A percentile compares a stretch with the other conserved stretches of the same genome.
phyloP scores from a whole-genome alignment of 2,329 filamentous ascomycete species.

The Xylariaceae sp. region DNA sequence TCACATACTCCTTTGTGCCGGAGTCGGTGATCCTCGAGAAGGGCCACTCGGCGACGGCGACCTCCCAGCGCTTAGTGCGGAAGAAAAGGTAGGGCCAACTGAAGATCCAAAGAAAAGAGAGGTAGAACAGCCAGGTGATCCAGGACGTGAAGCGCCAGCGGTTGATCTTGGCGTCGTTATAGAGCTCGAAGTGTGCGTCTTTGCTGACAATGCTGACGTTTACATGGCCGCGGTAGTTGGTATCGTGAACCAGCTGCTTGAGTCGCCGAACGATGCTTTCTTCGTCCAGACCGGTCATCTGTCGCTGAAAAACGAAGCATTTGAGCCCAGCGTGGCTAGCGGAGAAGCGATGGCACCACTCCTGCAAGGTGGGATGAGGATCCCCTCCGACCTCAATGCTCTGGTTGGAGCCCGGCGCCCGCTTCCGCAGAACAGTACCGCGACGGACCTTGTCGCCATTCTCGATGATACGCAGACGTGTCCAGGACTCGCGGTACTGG shows the following conservation, averaged over 20 bases:
- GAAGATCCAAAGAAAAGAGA: constrained; percentile 66
- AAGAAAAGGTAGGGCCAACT: constrained; percentile 68
- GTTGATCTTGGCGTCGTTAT: constrained; percentile 60
- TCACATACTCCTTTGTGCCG: constrained; percentile 46
- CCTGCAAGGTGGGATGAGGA: constrained; percentile 39
- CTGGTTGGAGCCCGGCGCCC: constrained; percentile 33
- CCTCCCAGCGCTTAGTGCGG: constrained; percentile 63
- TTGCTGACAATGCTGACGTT: constrained; percentile 56
- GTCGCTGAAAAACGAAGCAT: constrained; percentile 48
- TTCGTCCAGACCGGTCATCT: constrained; percentile 59
- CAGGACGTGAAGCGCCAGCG: constrained; percentile 60
- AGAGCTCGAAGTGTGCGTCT: constrained; percentile 56
- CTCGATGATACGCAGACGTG: constrained; percentile 46
- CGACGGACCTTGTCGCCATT: constrained; percentile 60
- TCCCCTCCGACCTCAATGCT: constrained; percentile 41
- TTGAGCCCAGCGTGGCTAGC: constrained; percentile 55
- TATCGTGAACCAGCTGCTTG: constrained; percentile 54
- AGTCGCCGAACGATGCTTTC: constrained; percentile 49
- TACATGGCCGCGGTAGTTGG: constrained; percentile 64
- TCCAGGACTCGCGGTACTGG: constrained; percentile 37
- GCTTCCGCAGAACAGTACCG: constrained; percentile 54
- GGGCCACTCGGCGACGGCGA: constrained; percentile 58
- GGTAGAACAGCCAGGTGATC: constrained; percentile 61
- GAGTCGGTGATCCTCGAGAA: constrained; percentile 39
- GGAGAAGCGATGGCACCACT: constrained; percentile 69